Evolutionary conservation across 148 eudicot species (phyloP), one percentile per base, ranked within the genome.

Genomic region (Chenopodium quinoa): DNA sequence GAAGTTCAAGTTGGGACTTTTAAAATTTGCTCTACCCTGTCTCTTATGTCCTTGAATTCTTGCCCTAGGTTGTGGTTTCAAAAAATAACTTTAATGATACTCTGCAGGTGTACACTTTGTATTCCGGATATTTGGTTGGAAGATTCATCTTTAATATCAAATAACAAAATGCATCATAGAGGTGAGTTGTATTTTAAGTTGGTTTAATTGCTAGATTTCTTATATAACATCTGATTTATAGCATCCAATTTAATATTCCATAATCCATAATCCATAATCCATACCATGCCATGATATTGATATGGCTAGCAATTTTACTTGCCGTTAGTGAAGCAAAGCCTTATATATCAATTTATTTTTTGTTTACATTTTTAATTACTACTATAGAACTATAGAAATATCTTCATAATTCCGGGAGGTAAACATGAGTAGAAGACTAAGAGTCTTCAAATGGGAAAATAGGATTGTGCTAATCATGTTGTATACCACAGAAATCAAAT

Each of bases 101-200:
- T 73, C 14, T 74, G 17, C 64, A 74, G 77, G 77, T 27, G 73
- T 40, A 82, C 79, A 76, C 48, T 31, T 71, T 62, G 76, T 37
- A 64, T 79, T 47, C 78, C 74, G 60, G 78, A 80, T 71, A 25
- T 88, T 80, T 88, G 86, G 89, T 87, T 81, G 85, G 89, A 83
- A 60, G 60, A 84, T 86, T 88, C 90, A 69, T 82, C 82, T 76
- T 84, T 88, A 40, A 71, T 76, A 31, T 77, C 84, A 56, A 67
- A 67, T 71, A 80, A 67, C 78, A 56, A 74, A 60, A 78, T 78
- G 62, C 34, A 74, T 68, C 56, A 73, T 76, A 66, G 78, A 93
- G 92, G 92, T 92, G 84, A 83, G 87, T 40, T 63, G 50, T 47
- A 44, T 29, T 77, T 56, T 29, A 23, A 73, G 74, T 63, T 23